Conservation (phyloP, 1,139 yeast species). For the Taphrina betulina region DNA sequence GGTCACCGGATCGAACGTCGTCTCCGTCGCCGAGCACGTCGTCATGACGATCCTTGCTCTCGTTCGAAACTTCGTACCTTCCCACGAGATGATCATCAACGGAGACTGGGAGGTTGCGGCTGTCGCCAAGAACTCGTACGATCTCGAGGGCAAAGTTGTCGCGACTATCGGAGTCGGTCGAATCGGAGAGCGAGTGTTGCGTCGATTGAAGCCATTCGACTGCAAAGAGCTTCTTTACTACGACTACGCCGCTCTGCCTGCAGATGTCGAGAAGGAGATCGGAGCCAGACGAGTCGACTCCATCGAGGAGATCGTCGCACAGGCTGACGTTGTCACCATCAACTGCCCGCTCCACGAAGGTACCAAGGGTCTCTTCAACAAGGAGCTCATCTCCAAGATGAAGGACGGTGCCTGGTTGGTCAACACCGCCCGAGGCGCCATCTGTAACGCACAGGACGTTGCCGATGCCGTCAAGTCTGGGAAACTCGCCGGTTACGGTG, state of each 20-base stretch:
- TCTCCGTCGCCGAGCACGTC: slow-evolving; percentile 79
- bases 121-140: slow-evolving; percentile 69
- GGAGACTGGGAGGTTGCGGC: slow-evolving; percentile 80
- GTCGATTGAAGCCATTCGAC: slow-evolving; percentile 70
- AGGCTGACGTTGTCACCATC: slow-evolving; percentile 72
- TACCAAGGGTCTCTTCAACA: slow-evolving; percentile 66
- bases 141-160: slow-evolving; percentile 70
- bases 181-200: slow-evolving; percentile 74
- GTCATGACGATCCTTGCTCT: slow-evolving; percentile 66
- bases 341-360: slow-evolving; percentile 76
- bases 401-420: slow-evolving; percentile 75
- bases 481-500: slow-evolving; percentile 74
- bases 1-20: slow-evolving; percentile 80
- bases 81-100: slow-evolving; percentile 63
- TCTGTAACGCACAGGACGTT: slow-evolving; percentile 68
- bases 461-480: slow-evolving; percentile 72
- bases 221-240: slow-evolving; percentile 71
- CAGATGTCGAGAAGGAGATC: slow-evolving; percentile 57
- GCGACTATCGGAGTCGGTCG: slow-evolving; percentile 83
- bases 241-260: slow-evolving; percentile 70
- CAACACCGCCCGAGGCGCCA: slow-evolving; percentile 84
- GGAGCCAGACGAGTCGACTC: slow-evolving; percentile 62
- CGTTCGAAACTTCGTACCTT: slow-evolving; percentile 75
- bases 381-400: slow-evolving; percentile 66
- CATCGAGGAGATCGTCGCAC: slow-evolving; percentile 66